Conservation (phyloP, 305 asterid species). For the Fraxinus sp. region DNA sequence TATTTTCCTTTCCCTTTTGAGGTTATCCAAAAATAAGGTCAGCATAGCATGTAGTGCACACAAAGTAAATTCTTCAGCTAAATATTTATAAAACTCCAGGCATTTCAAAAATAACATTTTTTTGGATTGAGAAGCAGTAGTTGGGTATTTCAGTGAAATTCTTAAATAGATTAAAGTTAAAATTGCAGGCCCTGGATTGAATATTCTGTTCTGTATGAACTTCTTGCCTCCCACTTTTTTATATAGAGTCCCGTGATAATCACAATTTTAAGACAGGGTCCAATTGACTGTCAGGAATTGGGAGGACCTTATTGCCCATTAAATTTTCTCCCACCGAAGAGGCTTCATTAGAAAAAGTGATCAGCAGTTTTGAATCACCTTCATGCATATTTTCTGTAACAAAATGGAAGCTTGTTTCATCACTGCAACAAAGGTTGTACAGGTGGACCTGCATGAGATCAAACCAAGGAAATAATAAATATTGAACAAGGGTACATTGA, state of each 20-base stretch:
- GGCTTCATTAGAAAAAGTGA: constrained; percentile 11
- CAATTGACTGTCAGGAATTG: constrained; percentile 18
- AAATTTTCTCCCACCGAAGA: background rate
- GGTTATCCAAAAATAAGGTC: constrained; percentile 5
- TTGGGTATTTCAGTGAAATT: background rate
- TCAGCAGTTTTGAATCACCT: constrained; percentile 49
- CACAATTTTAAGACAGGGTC: constrained; percentile 13
- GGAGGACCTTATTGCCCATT: background rate
- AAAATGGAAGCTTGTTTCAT: constrained; percentile 49
- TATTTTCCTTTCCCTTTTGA: constrained; percentile 16
- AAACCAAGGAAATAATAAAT: constrained; percentile 29
- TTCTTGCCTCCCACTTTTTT: constrained; percentile 12
- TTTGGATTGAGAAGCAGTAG: background rate
- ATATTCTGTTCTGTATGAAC: background rate
- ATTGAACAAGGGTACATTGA: constrained; percentile 19
- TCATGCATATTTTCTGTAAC: constrained; percentile 62
- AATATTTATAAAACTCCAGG: constrained; percentile 5
- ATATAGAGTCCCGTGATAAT: constrained; percentile 10
- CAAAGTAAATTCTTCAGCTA: background rate
- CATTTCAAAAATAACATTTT: constrained; percentile 11
- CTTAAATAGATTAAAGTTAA: background rate
- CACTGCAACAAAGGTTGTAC: constrained; percentile 50
- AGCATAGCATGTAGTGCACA: background rate
- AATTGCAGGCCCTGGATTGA: constrained; percentile 12
- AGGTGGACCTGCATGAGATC: constrained; percentile 57